phyloP scores from a whole-genome alignment of 805 yeast species.

The Candida chauliodis region DNA sequence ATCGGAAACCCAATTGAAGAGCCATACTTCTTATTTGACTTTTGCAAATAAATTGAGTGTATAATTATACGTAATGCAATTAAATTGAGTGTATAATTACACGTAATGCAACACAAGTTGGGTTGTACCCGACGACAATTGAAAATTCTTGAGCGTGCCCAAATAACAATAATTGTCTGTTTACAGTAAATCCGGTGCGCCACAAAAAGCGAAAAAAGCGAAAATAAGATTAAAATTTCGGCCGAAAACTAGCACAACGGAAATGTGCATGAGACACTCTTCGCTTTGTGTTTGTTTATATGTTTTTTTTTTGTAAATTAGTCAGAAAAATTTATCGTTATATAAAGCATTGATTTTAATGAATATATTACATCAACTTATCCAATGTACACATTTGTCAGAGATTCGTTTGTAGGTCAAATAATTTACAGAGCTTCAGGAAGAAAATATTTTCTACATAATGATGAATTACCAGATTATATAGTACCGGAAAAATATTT shows the following conservation, averaged over 20 bases:
- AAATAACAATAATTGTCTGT: background rate
- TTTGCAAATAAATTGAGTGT: constrained; percentile 57
- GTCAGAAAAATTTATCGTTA: too few species aligned
- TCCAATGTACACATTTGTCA: constrained; percentile 18
- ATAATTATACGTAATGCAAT: background rate
- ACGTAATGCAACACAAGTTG: background rate
- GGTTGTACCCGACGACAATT: background rate
- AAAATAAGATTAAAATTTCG: too few species aligned
- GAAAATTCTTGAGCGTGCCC: too few species aligned
- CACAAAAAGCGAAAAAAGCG: too few species aligned
- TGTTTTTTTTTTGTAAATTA: too few species aligned
- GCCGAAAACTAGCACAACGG: too few species aligned
- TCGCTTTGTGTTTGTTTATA: too few species aligned
- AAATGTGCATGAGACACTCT: too few species aligned
- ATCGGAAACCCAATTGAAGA: constrained; percentile 80
- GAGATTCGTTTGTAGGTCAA: constrained; percentile 29
- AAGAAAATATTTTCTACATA: constrained; percentile 16
- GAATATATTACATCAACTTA: too few species aligned
- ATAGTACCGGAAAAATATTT: constrained; percentile 23
- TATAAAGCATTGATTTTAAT: too few species aligned
- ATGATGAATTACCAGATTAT: constrained; percentile 23
- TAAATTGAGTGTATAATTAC: background rate
- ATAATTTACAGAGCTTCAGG: constrained; percentile 21
- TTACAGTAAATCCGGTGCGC: too few species aligned
- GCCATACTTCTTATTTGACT: constrained; percentile 90